Evolutionary conservation across 768 basidiomycete genomes (phyloP).

Genomic region (Pulveroboletus sp.): DNA sequence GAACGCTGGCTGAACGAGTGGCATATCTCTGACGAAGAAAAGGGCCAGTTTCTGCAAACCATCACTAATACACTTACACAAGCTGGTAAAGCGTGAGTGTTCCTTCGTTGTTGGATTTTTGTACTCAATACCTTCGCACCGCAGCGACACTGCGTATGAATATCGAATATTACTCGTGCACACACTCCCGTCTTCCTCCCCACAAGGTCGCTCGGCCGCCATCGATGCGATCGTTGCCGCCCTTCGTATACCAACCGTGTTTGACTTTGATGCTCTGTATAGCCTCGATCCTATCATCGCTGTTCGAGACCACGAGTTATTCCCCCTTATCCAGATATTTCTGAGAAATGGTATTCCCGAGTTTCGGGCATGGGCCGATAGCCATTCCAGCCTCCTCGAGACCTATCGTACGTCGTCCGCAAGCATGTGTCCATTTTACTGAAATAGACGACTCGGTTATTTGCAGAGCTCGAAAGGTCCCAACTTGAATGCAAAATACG

Average conservation of each 20-base stretch:
- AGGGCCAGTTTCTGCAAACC: constrained; percentile 58
- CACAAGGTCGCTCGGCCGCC: constrained; percentile 49
- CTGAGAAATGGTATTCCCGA: constrained; percentile 58
- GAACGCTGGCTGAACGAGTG: constrained; percentile 78
- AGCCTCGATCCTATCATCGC: constrained; percentile 67
- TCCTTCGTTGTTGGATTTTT: not conserved
- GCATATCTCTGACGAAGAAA: constrained; percentile 59
- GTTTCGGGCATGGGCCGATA: constrained; percentile 55
- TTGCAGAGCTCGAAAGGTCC: constrained; percentile 48
- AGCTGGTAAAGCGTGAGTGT: constrained; percentile 55
- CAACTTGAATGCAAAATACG: constrained; percentile 77
- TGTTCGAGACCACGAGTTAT: constrained; percentile 64
- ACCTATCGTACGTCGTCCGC: constrained; percentile 48
- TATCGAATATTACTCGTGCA: constrained; percentile 60
- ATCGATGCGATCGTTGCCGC: constrained; percentile 58
- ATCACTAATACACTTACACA: constrained; percentile 58
- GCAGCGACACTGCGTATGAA: constrained; percentile 57
- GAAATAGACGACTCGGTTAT: not conserved
- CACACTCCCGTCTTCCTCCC: constrained; percentile 52
- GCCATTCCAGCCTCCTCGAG: constrained; percentile 44
- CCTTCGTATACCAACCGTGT: constrained; percentile 58
- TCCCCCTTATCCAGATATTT: constrained; percentile 72
- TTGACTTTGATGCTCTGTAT: constrained; percentile 80
- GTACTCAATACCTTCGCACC: not conserved
- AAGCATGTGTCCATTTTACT: not conserved